Base-by-base conservation (phyloP, 352 stramenopile genomes). In the Globisporangium middletonii region DNA sequence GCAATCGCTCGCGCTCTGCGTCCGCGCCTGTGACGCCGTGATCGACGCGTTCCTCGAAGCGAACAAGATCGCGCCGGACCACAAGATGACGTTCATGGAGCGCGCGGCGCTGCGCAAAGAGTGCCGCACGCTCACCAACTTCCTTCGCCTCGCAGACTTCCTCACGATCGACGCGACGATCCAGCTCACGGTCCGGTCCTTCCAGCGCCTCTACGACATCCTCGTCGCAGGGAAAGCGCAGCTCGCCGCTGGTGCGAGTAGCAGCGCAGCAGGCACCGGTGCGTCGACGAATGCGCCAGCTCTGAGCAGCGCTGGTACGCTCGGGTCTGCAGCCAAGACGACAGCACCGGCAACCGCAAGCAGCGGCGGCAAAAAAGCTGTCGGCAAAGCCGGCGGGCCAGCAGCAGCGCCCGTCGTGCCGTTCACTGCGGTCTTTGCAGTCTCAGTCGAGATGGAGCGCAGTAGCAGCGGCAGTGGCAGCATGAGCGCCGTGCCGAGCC, bases 51-150 rank as follows among this genome's bases (percentile, higher is more conserved):
- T 98, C 50, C 72, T 98, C 23, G 74, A 74, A 37, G 67, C 72
- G 11, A 98, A 98, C 73, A 92, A 95, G 45, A 98, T 98, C 64
- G 83, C 88, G 0, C 73, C 89, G 0, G 88, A 97, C 49, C 88
- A 97, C 67, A 96, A 95, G 48, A 98, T 98, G 93, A 98, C 92
- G 6, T 98, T 98, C 65, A 98, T 98, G 93, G 94, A 98, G 67
- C 74, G 91, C 18, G 93, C 94, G 1, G 83, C 86, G 3, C 60
- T 98, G 43, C 82, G 93, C 3, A 93, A 92, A 44, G 88, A 98
- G 53, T 98, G 93, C 60, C 85, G 87, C 4, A 90, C 77, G 42
- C 67, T 98, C 19, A 97, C 90, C 2, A 91, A 93, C 43, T 98
- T 98, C 58, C 55, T 98, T 12, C 83, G 90, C 0, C 73, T 98